Conservation (phyloP, 352 stramenopile species). For the Pythium myriotylum region DNA sequence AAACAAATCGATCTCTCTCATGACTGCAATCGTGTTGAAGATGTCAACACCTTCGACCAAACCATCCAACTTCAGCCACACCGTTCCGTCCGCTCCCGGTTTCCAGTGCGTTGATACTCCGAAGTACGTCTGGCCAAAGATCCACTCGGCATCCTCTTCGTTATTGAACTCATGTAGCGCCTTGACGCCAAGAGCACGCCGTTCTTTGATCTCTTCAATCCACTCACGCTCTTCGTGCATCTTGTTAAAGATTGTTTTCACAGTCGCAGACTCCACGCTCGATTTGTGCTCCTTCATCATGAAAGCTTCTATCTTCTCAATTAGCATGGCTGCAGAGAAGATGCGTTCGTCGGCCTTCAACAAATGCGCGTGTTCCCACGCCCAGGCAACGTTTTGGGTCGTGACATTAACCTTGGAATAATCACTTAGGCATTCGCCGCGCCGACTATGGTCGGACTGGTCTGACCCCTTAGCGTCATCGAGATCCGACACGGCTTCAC, state of each 20-base stretch:
- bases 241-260: slow-evolving; percentile 34
- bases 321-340: slow-evolving; percentile 66
- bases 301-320: slow-evolving; percentile 71
- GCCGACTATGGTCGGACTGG: no score
- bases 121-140: slow-evolving; percentile 77
- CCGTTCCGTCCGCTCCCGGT: slow-evolving; percentile 61
- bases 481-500: slow-evolving; percentile 8
- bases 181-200: slow-evolving; percentile 42
- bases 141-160: slow-evolving; percentile 67
- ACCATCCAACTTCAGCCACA: slow-evolving; percentile 84
- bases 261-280: slow-evolving; percentile 1
- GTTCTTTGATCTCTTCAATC: slow-evolving; percentile 58
- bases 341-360: slow-evolving; percentile 72
- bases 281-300: slow-evolving; percentile 28
- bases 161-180: slow-evolving; percentile 75
- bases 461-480: neutral
- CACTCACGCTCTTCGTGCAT: slow-evolving; percentile 62
- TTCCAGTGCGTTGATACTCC: slow-evolving; percentile 84
- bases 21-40: slow-evolving; percentile 81
- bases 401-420: slow-evolving; percentile 55
- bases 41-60: slow-evolving; percentile 78
- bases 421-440: slow-evolving; percentile 52
- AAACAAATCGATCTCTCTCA: slow-evolving; percentile 83
- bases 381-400: slow-evolving; percentile 53
- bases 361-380: slow-evolving; percentile 72